Base-by-base conservation (phyloP, 176 grass and related monocot genomes). In the Oryza glumipatula region DNA sequence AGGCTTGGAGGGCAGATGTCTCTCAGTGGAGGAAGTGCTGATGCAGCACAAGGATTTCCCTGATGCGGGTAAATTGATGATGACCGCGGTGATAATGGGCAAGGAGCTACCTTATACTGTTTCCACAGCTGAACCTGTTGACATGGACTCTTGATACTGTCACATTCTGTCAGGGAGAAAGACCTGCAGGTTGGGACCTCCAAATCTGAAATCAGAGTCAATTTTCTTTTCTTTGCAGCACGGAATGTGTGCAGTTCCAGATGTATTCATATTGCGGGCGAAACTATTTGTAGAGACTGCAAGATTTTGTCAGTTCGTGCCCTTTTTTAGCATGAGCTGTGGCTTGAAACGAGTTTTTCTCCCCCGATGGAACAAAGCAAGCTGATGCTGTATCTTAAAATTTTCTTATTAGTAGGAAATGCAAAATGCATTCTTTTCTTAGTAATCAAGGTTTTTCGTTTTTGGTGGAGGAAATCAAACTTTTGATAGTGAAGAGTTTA, bases 51-150 rank as follows among this genome's bases (percentile, higher is more conserved):
- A 90, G 23, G 88, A 92, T 81, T 98, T 96, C 49, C 89, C 93
- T 72, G 96, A 98, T 82, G 93, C 96, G 45, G 96, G 96, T 76
- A 98, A 94, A 71, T 66, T 98, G 83, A 94, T 96, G 93, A 77
- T 94, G 89, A 89, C 91, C 39, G 93, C 96, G 19, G 72, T 98
- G 66, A 66, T 94, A 4, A 85, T 92, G 89, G 90, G 89, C 73
- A 90, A 89, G 76, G 93, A 94, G 22, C 73, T 85, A 4, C 56
- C 56, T 11, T 44, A 83, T 68, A 68, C 74, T 38, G 76, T 15
- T 39, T 52, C 63, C 32, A 70, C 84, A 70, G 76, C 75, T 67
- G 91, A 89, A 36, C 78, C 82, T 70, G 61, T 91, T 46, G 83
- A 76, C 39, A 88, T 96, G 88, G 88, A 88, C 67, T 72, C 87